Conservation (phyloP, 352 stramenopile genomes). For the Pythium guiyangense region DNA sequence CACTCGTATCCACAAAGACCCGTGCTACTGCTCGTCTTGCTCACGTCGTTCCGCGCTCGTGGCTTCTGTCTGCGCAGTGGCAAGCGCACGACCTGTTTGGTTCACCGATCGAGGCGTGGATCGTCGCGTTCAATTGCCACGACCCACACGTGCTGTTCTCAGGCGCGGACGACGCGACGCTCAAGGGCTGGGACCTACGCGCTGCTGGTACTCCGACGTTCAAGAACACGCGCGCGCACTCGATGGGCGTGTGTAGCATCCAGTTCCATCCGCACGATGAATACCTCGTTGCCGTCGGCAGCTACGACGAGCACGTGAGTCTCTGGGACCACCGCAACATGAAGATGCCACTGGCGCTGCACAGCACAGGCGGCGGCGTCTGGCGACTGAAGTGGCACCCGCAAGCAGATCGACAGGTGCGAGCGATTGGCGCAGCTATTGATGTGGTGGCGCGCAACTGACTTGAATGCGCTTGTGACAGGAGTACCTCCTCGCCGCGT, state of each 20-base stretch:
- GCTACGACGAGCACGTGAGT: slow-evolving; percentile 80
- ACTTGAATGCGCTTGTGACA: slow-evolving; percentile 13
- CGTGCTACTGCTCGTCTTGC: slow-evolving; percentile 2
- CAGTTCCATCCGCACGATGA: slow-evolving; percentile 73
- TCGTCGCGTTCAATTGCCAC: slow-evolving; percentile 77
- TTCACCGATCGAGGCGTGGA: slow-evolving; percentile 80
- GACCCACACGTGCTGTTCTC: slow-evolving; percentile 74
- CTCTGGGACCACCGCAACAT: slow-evolving; percentile 76
- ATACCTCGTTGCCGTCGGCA: slow-evolving; percentile 66
- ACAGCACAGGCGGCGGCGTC: slow-evolving; percentile 60
- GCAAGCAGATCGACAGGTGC: slow-evolving; percentile 34
- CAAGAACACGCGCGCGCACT: slow-evolving; percentile 55
- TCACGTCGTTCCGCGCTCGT: not conserved
- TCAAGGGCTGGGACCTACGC: slow-evolving; percentile 83
- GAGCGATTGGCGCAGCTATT: too few species aligned
- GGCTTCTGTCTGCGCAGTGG: slow-evolving; percentile 33
- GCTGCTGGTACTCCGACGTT: slow-evolving; percentile 32
- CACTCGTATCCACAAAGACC: not conserved
- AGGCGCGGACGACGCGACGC: slow-evolving; percentile 65
- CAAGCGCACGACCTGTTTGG: slow-evolving; percentile 67
- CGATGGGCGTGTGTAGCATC: slow-evolving; percentile 84
- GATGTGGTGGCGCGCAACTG: not conserved
- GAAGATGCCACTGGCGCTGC: slow-evolving; percentile 35
- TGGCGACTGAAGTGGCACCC: slow-evolving; percentile 87
- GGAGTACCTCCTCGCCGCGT: slow-evolving; percentile 70